phyloP scores from a whole-genome alignment of 2,329 filamentous ascomycete genomes.

The Colletotrichum scovillei region DNA sequence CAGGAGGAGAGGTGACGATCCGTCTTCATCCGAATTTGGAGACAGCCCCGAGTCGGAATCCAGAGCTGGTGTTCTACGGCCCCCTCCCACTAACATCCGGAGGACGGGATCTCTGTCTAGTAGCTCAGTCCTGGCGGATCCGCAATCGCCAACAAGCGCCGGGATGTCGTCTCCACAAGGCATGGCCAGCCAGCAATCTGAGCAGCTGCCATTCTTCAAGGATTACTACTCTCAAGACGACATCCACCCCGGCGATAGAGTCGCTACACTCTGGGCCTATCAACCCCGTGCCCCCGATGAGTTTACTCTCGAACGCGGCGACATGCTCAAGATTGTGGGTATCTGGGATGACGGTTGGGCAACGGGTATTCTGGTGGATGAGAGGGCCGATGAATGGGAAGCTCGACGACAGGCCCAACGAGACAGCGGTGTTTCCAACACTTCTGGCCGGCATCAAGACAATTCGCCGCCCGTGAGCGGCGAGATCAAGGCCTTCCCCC shows the following conservation, averaged over 20 bases:
- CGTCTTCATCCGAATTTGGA: slow-evolving; percentile 77
- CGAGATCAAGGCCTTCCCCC: slow-evolving; percentile 97
- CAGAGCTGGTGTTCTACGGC: slow-evolving; percentile 64
- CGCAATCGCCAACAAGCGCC: slow-evolving; percentile 79
- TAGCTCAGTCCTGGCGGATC: slow-evolving; percentile 78
- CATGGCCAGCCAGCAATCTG: slow-evolving; percentile 88
- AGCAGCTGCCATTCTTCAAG: slow-evolving; percentile 96
- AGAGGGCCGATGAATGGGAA: slow-evolving; percentile 91
- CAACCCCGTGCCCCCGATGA: slow-evolving; percentile 94
- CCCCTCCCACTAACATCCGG: slow-evolving; percentile 69
- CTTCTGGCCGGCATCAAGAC: slow-evolving; percentile 68
- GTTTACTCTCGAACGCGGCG: slow-evolving; percentile 91
- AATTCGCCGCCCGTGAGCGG: slow-evolving; percentile 74
- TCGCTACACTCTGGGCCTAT: slow-evolving; percentile 95
- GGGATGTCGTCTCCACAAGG: slow-evolving; percentile 87
- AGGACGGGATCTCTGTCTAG: slow-evolving; percentile 92
- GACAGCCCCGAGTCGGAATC: slow-evolving; percentile 78
- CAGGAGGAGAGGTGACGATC: slow-evolving; percentile 61
- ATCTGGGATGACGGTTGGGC: slow-evolving; percentile 99
- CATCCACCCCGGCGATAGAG: slow-evolving; percentile 90
- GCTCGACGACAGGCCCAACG: slow-evolving; percentile 79
- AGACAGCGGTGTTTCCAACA: slow-evolving; percentile 93
- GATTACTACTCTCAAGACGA: slow-evolving; percentile 99
- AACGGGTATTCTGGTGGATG: slow-evolving; percentile 85
- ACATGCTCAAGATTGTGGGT: slow-evolving; percentile 97